Base-by-base conservation (phyloP, 1,139 yeast genomes). In the Blastobotrys ciferrii region DNA sequence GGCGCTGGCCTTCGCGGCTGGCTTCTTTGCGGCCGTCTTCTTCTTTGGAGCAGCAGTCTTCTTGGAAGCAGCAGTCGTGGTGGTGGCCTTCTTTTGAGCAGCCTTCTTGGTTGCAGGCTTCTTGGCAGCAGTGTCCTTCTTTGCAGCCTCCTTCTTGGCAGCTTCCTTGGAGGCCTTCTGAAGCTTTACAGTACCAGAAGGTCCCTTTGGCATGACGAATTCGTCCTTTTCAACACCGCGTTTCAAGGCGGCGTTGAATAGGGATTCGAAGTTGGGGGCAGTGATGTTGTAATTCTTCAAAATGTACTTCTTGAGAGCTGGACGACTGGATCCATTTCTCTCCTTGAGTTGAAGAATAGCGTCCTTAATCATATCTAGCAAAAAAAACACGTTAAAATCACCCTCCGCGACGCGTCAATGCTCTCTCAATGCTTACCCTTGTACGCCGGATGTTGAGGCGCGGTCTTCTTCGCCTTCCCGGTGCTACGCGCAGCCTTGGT, bases 151-250 rank as follows among this genome's bases (percentile, higher is more conserved):
- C 54, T 60, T 60, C 55, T 65, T 58, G 20, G 58, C 54, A 15
- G 62, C 62, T 47, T 65, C 65, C 56, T 68, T 67, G 44, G 64
- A 71, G 60, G 69, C 67, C 73, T 79, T 80, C 62, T 73, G 75
- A 57, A 81, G 68, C 69, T 83, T 83, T 57, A 83, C 81, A 28
- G 88, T 84, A 41, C 89, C 89, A 25, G 87, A 80, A 15, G 88
- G 81, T n/a, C 96, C 96, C 74, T 87, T 88, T 65, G 96, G 96
- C 70, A 87, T 96, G 43, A 78, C 68, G 61, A 89, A 85, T 49
- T 81, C 86, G 46, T 88, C 95, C 23, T 79, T 67, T 51, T 78
- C 82, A 54, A 88, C 94, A 53, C 95, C 95, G 66, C 82, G 84
- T 73, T 84, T 82, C 62, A 88, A 74, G 32, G 96, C 92, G 45